Percentiles rank a stretch among this genome's conserved stretches.
phyloP scores from a whole-genome alignment of 202 grass and related monocot species.

The Schoenoplectus triqueter region DNA sequence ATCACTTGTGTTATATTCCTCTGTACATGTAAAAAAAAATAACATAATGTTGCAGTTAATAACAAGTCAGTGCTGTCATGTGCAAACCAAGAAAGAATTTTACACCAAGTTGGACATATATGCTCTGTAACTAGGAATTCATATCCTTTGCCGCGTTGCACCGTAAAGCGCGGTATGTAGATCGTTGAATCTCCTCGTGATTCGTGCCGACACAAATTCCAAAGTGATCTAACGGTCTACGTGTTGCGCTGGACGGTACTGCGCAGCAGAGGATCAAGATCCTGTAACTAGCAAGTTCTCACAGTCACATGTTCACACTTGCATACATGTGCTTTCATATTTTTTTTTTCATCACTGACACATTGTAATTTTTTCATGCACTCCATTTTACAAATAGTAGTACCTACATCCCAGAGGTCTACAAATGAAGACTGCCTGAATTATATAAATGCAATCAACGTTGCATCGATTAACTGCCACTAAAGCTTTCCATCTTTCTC shows the following conservation, averaged over 20 bases:
- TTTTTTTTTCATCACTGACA: constrained; percentile 41
- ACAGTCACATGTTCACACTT: constrained; percentile 43
- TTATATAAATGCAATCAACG: constrained; percentile 33
- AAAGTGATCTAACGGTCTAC: too few species aligned
- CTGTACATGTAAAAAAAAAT: background rate
- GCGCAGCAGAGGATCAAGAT: too few species aligned
- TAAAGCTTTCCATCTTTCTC: constrained; percentile 28
- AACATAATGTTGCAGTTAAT: constrained; percentile 15
- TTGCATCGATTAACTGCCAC: constrained; percentile 34
- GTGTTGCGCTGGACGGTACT: too few species aligned
- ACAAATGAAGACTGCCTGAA: constrained; percentile 18
- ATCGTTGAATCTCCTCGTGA: too few species aligned
- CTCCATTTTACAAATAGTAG: constrained; percentile 4
- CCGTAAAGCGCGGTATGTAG: too few species aligned
- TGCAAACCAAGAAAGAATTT: background rate
- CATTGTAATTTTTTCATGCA: constrained; percentile 14
- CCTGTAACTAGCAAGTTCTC: constrained; percentile 21
- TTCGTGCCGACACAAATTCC: too few species aligned
- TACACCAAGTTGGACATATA: constrained; percentile 31
- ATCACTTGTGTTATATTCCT: background rate
- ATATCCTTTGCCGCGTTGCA: too few species aligned
- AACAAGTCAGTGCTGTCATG: constrained; percentile 1
- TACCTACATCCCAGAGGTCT: constrained; percentile 7
- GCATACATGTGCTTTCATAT: constrained; percentile 43
- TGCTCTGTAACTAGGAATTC: background rate